phyloP scores from a whole-genome alignment of 148 eudicot species.

The Rhododendron williamsianum region DNA sequence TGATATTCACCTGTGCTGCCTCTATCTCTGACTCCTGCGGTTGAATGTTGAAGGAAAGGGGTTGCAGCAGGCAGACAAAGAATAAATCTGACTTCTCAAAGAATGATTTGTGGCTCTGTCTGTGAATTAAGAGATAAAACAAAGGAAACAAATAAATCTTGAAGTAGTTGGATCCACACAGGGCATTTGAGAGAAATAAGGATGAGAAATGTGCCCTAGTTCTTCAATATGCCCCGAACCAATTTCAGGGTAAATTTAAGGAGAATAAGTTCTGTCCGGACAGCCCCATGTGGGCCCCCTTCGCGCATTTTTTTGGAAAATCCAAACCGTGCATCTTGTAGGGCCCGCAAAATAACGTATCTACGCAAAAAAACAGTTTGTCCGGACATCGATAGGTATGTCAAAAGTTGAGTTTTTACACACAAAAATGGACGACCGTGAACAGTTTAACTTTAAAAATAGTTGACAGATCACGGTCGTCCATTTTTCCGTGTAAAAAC shows the following conservation, averaged over 20 bases:
- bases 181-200: background rate
- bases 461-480: too few relatives aligned
- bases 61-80: constrained; percentile 52
- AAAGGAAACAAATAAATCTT: background rate
- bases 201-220: background rate
- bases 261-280: too few relatives aligned
- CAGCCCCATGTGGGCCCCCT: too few relatives aligned
- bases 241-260: background rate
- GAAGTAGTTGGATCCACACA: background rate
- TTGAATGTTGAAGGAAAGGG: constrained; percentile 47
- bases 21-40: constrained; percentile 61
- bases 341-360: too few relatives aligned
- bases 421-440: too few relatives aligned
- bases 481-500: too few relatives aligned
- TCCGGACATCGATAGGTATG: too few relatives aligned
- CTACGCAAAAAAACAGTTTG: too few relatives aligned
- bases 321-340: too few relatives aligned
- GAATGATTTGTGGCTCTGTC: constrained; percentile 60
- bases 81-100: constrained; percentile 63
- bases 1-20: constrained; percentile 56
- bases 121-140: constrained; percentile 19
- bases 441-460: too few relatives aligned
- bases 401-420: too few relatives aligned
- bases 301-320: too few relatives aligned
- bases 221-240: background rate